phyloP scores from a whole-genome alignment of 2,329 filamentous ascomycete genomes.

The Venturiaceae sp. region DNA sequence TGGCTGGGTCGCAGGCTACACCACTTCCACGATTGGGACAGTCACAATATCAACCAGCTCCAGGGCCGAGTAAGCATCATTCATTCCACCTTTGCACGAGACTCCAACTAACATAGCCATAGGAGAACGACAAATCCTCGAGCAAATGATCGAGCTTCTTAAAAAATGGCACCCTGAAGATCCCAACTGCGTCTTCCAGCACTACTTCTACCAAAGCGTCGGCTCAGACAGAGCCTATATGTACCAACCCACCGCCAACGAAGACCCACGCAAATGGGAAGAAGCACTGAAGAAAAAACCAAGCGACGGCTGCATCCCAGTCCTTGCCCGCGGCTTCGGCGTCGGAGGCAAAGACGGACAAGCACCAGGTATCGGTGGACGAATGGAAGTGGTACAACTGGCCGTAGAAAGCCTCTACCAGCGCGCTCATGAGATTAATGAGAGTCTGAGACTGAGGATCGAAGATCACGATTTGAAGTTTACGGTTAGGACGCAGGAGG shows the following conservation, averaged over 20 bases:
- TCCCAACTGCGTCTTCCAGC: slow-evolving; percentile 64
- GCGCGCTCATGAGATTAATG: slow-evolving; percentile 71
- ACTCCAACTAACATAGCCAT: slow-evolving; percentile 17
- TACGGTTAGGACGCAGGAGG: slow-evolving; percentile 63
- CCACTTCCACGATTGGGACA: slow-evolving; percentile 1
- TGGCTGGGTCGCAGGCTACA: neutral
- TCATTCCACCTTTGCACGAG: slow-evolving; percentile 18
- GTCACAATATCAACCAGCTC: neutral
- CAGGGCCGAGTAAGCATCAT: slow-evolving; percentile 3
- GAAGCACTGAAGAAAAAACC: slow-evolving; percentile 75
- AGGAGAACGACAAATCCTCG: slow-evolving; percentile 58
- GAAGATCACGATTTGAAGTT: slow-evolving; percentile 68
- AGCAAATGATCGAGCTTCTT: slow-evolving; percentile 61
- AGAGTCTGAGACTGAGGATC: slow-evolving; percentile 60
- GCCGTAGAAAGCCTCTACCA: slow-evolving; percentile 61
- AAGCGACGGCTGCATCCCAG: slow-evolving; percentile 64
- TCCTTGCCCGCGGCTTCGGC: slow-evolving; percentile 64
- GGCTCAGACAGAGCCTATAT: slow-evolving; percentile 65
- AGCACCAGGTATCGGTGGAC: slow-evolving; percentile 49
- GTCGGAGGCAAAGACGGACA: slow-evolving; percentile 50
- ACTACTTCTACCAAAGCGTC: slow-evolving; percentile 84
- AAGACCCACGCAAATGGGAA: slow-evolving; percentile 74
- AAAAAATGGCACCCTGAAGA: slow-evolving; percentile 65
- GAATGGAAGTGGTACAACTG: slow-evolving; percentile 61
- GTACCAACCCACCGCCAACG: slow-evolving; percentile 59